phyloP scores from a whole-genome alignment of 495 filamentous ascomycete genomes.

The Penicillium flavigenum region DNA sequence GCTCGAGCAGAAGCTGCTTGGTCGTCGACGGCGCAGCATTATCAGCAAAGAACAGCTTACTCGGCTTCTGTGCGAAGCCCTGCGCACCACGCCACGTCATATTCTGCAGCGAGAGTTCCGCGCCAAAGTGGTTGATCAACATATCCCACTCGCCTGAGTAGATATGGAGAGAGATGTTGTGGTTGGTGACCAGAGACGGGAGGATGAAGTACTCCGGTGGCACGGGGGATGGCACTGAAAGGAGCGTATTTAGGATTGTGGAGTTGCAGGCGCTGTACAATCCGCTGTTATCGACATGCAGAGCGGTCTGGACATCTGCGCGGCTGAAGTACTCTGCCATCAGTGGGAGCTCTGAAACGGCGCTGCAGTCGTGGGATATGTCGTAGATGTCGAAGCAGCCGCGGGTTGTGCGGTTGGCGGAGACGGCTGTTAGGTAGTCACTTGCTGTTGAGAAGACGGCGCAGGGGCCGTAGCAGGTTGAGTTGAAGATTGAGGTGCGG shows the following conservation, averaged over 20 bases:
- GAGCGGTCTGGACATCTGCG: slow-evolving; percentile 34
- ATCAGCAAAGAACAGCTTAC: slow-evolving; percentile 24
- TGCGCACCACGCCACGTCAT: slow-evolving; percentile 40
- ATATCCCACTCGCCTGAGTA: slow-evolving; percentile 44
- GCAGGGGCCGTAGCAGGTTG: slow-evolving; percentile 41
- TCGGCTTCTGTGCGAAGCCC: slow-evolving; percentile 28
- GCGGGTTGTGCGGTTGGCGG: slow-evolving; percentile 11
- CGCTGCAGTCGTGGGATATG: slow-evolving; percentile 36
- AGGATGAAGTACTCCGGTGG: slow-evolving; percentile 37
- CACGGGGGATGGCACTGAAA: slow-evolving; percentile 17
- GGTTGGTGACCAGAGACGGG: slow-evolving; percentile 31
- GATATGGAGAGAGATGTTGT: slow-evolving; percentile 40
- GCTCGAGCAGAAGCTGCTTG: not conserved
- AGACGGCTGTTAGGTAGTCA: slow-evolving; percentile 28
- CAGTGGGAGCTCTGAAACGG: slow-evolving; percentile 22
- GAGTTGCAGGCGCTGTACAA: slow-evolving; percentile 34
- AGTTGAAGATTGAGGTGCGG: slow-evolving; percentile 33
- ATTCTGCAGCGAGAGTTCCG: slow-evolving; percentile 41
- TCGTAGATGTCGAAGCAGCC: slow-evolving; percentile 40
- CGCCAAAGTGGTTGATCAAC: slow-evolving; percentile 42
- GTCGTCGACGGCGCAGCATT: slow-evolving; percentile 23
- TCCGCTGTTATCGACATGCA: slow-evolving; percentile 31
- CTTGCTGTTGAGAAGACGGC: slow-evolving; percentile 40
- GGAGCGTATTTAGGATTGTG: slow-evolving; percentile 28
- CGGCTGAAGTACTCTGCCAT: slow-evolving; percentile 38